phyloP scores from a whole-genome alignment of 495 filamentous ascomycete species.

The Neurospora sp. region DNA sequence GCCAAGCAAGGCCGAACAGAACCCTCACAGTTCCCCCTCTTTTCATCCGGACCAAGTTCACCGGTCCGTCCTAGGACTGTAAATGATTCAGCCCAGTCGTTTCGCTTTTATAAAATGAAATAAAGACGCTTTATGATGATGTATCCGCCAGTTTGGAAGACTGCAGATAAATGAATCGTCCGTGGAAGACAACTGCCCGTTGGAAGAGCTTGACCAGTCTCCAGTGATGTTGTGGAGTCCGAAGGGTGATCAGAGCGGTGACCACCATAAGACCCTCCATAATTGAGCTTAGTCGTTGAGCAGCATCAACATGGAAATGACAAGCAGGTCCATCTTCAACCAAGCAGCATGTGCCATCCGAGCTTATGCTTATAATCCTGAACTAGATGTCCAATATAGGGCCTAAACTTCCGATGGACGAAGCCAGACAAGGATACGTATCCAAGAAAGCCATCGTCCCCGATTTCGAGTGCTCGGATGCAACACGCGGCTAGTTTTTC shows the following conservation, averaged over 20 bases:
- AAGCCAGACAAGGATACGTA: constrained; percentile 8
- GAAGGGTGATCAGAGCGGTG: not conserved
- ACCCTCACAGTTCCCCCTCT: not conserved
- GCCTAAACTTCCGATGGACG: constrained; percentile 6
- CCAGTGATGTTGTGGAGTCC: not conserved
- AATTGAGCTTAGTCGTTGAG: not conserved
- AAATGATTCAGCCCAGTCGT: not conserved
- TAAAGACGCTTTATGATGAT: not conserved
- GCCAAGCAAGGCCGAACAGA: not conserved
- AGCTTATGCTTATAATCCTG: constrained; percentile 11
- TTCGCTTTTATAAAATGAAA: not conserved
- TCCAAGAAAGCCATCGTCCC: constrained; percentile 18
- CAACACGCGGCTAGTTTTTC: not conserved
- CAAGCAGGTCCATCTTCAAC: not conserved
- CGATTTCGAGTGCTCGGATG: not conserved
- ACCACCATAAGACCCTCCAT: not conserved
- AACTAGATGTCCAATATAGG: constrained; percentile 19
- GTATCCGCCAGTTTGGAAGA: not conserved
- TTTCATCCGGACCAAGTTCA: not conserved
- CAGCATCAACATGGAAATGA: not conserved
- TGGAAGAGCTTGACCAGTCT: not conserved
- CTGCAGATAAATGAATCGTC: not conserved
- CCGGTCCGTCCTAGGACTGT: not conserved
- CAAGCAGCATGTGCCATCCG: constrained; percentile 1
- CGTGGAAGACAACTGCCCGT: not conserved